Conservation (phyloP, 192 early-diverging fungal genomes). For the Coemansia sp. region DNA sequence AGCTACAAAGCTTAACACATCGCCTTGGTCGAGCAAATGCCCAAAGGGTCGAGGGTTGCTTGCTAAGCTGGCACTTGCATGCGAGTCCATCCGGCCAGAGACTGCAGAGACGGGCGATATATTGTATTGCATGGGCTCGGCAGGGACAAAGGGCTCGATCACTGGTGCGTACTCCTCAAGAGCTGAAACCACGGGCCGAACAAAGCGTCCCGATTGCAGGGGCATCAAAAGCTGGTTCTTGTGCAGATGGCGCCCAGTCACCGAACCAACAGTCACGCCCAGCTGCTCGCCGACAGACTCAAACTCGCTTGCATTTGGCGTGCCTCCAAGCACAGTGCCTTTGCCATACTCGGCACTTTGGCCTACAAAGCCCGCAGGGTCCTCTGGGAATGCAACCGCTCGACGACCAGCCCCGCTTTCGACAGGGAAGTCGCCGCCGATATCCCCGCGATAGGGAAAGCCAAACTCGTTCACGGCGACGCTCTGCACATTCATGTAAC, state of each 20-base stretch:
- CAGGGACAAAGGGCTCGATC: constrained; percentile 21
- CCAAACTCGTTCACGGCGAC: constrained; percentile 77
- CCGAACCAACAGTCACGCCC: constrained; percentile 25
- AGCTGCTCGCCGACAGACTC: constrained; percentile 9
- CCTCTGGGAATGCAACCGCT: background rate
- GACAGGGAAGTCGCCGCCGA: background rate
- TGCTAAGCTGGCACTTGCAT: background rate
- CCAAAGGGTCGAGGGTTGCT: background rate
- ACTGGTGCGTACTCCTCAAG: constrained; percentile 30
- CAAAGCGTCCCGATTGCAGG: constrained; percentile 28
- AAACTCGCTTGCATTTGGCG: background rate
- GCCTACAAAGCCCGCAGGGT: background rate
- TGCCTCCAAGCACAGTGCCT: background rate
- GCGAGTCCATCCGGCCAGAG: background rate
- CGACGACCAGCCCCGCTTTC: background rate
- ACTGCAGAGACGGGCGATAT: background rate
- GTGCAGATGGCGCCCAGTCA: constrained; percentile 27
- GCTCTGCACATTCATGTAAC: constrained; percentile 70
- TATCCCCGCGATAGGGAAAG: constrained; percentile 40
- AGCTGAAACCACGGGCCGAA: constrained; percentile 6
- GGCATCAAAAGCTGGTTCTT: constrained; percentile 35
- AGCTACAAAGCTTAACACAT: constrained; percentile 43
- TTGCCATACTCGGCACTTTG: background rate
- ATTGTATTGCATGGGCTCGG: constrained; percentile 3
- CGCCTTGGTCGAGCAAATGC: constrained; percentile 34